Percentiles rank a stretch among this genome's conserved stretches.
phyloP scores from a whole-genome alignment of 2,329 filamentous ascomycete genomes.

The Stagonosporopsis chrysanthemi region DNA sequence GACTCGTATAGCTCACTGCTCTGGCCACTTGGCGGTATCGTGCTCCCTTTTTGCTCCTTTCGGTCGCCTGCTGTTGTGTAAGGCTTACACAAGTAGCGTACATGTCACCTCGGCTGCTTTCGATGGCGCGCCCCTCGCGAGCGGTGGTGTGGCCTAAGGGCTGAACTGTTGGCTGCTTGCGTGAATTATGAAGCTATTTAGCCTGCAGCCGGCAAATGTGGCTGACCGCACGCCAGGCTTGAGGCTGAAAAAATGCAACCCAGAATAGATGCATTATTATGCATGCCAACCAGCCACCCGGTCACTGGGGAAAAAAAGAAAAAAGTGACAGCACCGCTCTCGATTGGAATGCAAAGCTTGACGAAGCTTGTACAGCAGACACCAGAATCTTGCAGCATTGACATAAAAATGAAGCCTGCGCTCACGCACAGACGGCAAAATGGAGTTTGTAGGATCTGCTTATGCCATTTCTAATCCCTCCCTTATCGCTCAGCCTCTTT shows the following conservation, averaged over 20 bases:
- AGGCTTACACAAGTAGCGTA: slow-evolving; percentile 8
- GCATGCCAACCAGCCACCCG: slow-evolving; percentile 8
- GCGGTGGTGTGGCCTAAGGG: background rate
- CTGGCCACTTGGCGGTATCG: slow-evolving; percentile 7
- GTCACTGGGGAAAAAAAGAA: background rate
- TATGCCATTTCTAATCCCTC: background rate
- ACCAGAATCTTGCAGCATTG: background rate
- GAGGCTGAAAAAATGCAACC: background rate
- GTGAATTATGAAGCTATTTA: background rate
- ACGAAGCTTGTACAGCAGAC: background rate
- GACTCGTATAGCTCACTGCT: slow-evolving; percentile 10
- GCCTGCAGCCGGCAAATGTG: slow-evolving; percentile 8
- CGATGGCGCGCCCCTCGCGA: slow-evolving; percentile 4
- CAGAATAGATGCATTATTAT: background rate
- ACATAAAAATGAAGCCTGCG: background rate
- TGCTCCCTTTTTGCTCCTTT: slow-evolving; percentile 14
- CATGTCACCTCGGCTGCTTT: background rate
- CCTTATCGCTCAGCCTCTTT: slow-evolving; percentile 1
- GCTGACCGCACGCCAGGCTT: slow-evolving; percentile 2
- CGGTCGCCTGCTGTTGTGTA: slow-evolving; percentile 10
- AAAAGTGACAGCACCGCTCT: background rate
- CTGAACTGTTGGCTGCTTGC: background rate
- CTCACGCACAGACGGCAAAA: background rate
- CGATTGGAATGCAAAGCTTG: slow-evolving; percentile 6
- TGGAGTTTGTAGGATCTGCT: background rate